Evolutionary conservation across 1,139 yeast species (phyloP).

Genomic region (Pichia terricola): DNA sequence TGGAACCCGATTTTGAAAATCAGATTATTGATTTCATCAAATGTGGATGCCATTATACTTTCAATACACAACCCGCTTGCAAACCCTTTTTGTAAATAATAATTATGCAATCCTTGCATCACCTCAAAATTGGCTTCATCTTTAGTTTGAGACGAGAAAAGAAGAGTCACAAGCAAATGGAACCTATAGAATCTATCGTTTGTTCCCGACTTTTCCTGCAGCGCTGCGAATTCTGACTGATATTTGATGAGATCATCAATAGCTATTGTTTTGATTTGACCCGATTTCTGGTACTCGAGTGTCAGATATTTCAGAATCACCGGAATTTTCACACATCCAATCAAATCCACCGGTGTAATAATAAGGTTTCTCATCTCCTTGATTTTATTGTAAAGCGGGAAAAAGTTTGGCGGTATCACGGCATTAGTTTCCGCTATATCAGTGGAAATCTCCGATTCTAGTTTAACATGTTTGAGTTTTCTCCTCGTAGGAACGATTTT

Average conservation of each 20-base stretch:
- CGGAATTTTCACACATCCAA: constrained; percentile 81
- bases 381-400: constrained; percentile 49
- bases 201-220: constrained; percentile 1
- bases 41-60: constrained; percentile 42
- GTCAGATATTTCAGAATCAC: constrained; percentile 27
- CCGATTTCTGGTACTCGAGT: constrained; percentile 3
- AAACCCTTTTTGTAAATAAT: constrained; percentile 28
- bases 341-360: constrained; percentile 75
- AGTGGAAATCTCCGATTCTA: constrained; percentile 4
- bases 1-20: constrained; percentile 88
- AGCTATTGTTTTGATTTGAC: constrained; percentile 3
- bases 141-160: constrained; percentile 88
- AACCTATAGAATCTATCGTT: constrained; percentile 36
- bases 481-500: neutral
- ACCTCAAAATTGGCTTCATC: constrained; percentile 79
- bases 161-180: constrained; percentile 67
- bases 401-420: constrained; percentile 37
- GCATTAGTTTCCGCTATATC: constrained; percentile 3
- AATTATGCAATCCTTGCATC: constrained; percentile 49
- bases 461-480: constrained; percentile 5
- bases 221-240: neutral
- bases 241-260: constrained; percentile 3
- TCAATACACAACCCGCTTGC: constrained; percentile 33
- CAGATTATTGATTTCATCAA: constrained; percentile 47
- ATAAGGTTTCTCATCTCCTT: constrained; percentile 56